Evolutionary conservation across 2,329 filamentous ascomycete species (phyloP).

Genomic region (Xylariaceae sp.): DNA sequence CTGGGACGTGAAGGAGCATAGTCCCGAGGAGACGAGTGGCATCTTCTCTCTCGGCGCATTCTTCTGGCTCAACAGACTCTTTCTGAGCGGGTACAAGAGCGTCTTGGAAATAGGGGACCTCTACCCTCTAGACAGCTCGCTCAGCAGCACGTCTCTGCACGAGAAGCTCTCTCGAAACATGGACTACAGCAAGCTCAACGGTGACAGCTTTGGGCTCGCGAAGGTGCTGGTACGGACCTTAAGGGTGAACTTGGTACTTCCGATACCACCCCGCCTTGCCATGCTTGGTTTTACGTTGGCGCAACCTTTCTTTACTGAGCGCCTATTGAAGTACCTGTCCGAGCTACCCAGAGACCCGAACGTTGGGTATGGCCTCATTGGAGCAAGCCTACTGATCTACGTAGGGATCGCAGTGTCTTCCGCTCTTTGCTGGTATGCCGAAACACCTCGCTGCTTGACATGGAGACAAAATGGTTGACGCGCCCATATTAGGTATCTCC

Average conservation of each 20-base stretch:
- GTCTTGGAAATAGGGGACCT: slow-evolving; percentile 32
- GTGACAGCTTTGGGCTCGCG: slow-evolving; percentile 13
- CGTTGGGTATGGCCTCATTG: slow-evolving; percentile 39
- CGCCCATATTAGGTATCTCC: slow-evolving; percentile 17
- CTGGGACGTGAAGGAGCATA: slow-evolving; percentile 36
- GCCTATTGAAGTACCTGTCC: slow-evolving; percentile 28
- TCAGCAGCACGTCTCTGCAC: slow-evolving; percentile 11
- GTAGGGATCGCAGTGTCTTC: slow-evolving; percentile 36
- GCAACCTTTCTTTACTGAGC: slow-evolving; percentile 31
- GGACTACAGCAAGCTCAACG: slow-evolving; percentile 6
- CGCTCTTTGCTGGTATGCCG: slow-evolving; percentile 35
- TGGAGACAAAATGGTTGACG: neutral
- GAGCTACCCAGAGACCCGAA: slow-evolving; percentile 20
- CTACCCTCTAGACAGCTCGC: slow-evolving; percentile 28
- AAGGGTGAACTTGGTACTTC: slow-evolving; percentile 18
- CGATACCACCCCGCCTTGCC: slow-evolving; percentile 25
- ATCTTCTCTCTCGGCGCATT: slow-evolving; percentile 29
- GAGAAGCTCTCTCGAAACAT: slow-evolving; percentile 17
- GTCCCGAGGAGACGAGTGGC: slow-evolving; percentile 31
- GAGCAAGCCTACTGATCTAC: slow-evolving; percentile 37
- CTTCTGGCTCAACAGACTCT: slow-evolving; percentile 32
- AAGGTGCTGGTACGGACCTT: slow-evolving; percentile 17
- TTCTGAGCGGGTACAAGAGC: slow-evolving; percentile 31
- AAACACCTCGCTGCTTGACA: neutral
- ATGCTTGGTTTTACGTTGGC: slow-evolving; percentile 29